phyloP scores from a whole-genome alignment of 345 rosid species.

The Populus tremula region DNA sequence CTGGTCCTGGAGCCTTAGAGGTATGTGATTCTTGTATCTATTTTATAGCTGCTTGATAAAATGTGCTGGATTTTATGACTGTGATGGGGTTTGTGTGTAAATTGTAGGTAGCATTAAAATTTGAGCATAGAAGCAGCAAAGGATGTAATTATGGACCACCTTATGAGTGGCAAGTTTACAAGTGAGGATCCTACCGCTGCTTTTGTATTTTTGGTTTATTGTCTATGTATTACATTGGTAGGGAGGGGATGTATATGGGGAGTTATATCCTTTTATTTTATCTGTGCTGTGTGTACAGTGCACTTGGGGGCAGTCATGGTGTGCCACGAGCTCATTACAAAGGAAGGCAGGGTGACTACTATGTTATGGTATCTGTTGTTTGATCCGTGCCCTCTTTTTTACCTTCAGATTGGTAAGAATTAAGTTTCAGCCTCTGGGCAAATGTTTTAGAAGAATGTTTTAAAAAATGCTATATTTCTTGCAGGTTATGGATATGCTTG shows the following conservation, averaged over 20 bases:
- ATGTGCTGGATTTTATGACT: neutral
- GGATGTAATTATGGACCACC: slow-evolving; percentile 95
- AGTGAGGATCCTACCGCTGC: slow-evolving; percentile 41
- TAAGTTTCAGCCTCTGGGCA: neutral
- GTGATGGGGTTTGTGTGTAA: slow-evolving; percentile 5
- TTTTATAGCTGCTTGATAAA: slow-evolving; percentile 1
- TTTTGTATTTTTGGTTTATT: neutral
- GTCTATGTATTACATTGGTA: neutral
- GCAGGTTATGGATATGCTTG: slow-evolving; percentile 92
- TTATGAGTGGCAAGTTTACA: slow-evolving; percentile 98
- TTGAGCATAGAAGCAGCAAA: slow-evolving; percentile 93
- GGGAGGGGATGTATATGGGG: neutral
- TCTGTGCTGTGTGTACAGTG: slow-evolving; percentile 30
- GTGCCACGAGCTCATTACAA: slow-evolving; percentile 80
- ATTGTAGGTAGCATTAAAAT: slow-evolving; percentile 86
- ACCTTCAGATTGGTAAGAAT: neutral
- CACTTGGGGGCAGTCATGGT: slow-evolving; percentile 85
- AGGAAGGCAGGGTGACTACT: slow-evolving; percentile 80
- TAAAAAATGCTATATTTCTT: slow-evolving; percentile 2
- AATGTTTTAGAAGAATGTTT: neutral
- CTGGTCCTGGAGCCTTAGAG: slow-evolving; percentile 77
- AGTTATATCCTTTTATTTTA: neutral
- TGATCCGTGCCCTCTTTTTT: neutral
- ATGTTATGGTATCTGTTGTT: slow-evolving; percentile 62
- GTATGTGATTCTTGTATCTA: slow-evolving; percentile 26